Base-by-base conservation (phyloP, 2,329 filamentous ascomycete genomes). In the Ascochyta koolunga region DNA sequence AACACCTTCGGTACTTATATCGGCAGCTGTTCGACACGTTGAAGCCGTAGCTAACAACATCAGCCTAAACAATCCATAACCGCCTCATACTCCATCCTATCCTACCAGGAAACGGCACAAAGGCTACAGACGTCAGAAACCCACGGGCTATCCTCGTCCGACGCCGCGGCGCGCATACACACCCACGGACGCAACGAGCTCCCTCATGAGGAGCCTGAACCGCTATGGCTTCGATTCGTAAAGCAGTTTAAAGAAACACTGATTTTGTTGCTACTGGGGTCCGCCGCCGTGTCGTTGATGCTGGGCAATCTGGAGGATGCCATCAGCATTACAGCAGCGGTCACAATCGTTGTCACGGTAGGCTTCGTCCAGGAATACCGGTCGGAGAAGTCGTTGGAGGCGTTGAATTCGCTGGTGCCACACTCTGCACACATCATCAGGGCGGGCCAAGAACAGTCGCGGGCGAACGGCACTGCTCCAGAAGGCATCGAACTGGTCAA, bases 331-430 rank as follows among this genome's bases (percentile, higher is more conserved):
- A 90, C 93, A 0, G 87, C 96, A 27, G 95, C 95, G 2, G 95
- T 99, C 19, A 96, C 93, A 22, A 99, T 99, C 65, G 95, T 99
- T 5, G 93, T 99, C 21, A 89, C 89, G 0, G 95, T 99, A 36
- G 95, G 93, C 2, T 99, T 99, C 66, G 86, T 98, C 46, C 95
- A 99, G 73, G 95, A 99, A 77, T 99, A 99, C 74, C 84, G 95
- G 54, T 98, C 95, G 7, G 95, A 99, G 73, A 96, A 99, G 76
- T 98, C 93, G 2, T 86, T 99, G 62, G 95, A 99, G 76, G 95
- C 95, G 18, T 80, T 99, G 64, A 97, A 90, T 70, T 91, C 95
- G 66, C 80, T 99, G 22, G 93, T 99, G 0, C 96, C 95, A 24
- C 96, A 98, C 73, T 91, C 93, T 72, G 95, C 96, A 25, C 93